Evolutionary conservation across 805 yeast genomes (phyloP).

Genomic region (Tanozyma kutaoensis): DNA sequence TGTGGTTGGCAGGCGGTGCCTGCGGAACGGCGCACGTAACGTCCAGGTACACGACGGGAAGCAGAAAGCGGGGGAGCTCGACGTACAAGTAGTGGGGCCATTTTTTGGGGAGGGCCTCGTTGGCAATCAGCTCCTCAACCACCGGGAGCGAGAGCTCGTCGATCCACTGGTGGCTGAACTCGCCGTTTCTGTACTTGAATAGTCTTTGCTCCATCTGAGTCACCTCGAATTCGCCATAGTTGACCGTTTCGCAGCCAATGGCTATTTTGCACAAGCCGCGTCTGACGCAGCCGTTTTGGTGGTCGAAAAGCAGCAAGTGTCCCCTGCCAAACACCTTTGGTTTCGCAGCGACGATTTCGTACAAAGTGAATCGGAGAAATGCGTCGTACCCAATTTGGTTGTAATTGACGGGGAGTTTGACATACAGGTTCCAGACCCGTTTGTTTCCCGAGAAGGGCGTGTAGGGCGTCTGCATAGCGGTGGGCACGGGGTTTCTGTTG

Average conservation of each 20-base stretch:
- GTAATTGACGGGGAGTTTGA: conserved; percentile 57
- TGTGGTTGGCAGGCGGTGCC: conserved; percentile 1
- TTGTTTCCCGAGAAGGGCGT: conserved; percentile 16
- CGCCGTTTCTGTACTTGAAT: conserved; percentile 57
- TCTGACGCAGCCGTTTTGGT: conserved; percentile 39
- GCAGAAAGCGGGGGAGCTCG: conserved; percentile 48
- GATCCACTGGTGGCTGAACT: conserved; percentile 57
- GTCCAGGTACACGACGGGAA: conserved; percentile 62
- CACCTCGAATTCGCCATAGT: conserved; percentile 9
- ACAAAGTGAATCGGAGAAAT: conserved; percentile 44
- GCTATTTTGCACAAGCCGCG: conserved; percentile 31
- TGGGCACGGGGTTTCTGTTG: conserved; percentile 11
- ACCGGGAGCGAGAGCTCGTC: conserved; percentile 51
- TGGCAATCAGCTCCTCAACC: conserved; percentile 23
- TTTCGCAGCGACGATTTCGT: conserved; percentile 51
- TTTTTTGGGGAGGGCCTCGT: conserved; percentile 1
- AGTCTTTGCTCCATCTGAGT: conserved; percentile 35
- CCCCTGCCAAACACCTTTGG: conserved; percentile 48
- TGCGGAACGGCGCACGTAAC: conserved; percentile 18
- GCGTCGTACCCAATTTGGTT: conserved; percentile 58
- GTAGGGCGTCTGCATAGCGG: conserved; percentile 24
- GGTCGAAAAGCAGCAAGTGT: conserved; percentile 44
- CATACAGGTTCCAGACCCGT: conserved; percentile 60
- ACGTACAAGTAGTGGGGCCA: conserved; percentile 15
- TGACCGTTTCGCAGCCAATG: conserved; percentile 1